These are phyloP conservation scores for Aspergillus oerlinghausenensis DNA, from an alignment of 2,329 filamentous ascomycete genomes.

Conservation along the genomic window DNA sequence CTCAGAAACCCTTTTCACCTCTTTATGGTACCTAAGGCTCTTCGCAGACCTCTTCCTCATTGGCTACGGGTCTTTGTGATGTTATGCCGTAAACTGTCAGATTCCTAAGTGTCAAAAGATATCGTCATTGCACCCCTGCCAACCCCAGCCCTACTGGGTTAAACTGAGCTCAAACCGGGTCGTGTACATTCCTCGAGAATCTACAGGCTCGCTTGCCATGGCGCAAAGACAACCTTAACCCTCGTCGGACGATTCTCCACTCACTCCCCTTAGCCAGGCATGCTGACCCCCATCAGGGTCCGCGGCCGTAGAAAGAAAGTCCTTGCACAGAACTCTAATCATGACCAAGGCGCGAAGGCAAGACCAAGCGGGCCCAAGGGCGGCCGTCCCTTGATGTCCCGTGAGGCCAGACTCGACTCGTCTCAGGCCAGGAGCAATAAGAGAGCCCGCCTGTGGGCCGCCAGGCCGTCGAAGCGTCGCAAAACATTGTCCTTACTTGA, in stretches of 20 bases:
- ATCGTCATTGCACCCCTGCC: neutral
- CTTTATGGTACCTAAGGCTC: neutral
- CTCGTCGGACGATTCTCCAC: neutral
- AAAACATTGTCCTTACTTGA: conserved; percentile 37
- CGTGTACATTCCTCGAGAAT: neutral
- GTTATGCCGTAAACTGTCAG: neutral
- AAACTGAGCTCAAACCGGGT: neutral
- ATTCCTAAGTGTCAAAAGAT: neutral
- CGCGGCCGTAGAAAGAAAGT: conserved; percentile 25
- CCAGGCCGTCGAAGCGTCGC: conserved; percentile 3
- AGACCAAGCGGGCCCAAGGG: conserved; percentile 12
- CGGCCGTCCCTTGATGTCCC: conserved; percentile 13
- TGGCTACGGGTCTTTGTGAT: neutral
- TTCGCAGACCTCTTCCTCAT: neutral
- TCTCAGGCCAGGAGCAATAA: conserved; percentile 11
- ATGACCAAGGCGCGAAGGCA: conserved; percentile 4
- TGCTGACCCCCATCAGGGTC: conserved; percentile 29
- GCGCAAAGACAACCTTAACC: neutral
- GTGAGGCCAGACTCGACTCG: conserved; percentile 1
- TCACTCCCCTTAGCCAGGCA: conserved; percentile 3
- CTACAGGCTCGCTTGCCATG: conserved; percentile 1
- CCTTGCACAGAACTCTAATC: neutral
- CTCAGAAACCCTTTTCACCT: neutral
- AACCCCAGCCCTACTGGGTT: neutral
- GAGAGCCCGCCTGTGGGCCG: conserved; percentile 10